Base-by-base conservation (phyloP, 2,329 filamentous ascomycete genomes). In the Gnomoniopsis sp. region DNA sequence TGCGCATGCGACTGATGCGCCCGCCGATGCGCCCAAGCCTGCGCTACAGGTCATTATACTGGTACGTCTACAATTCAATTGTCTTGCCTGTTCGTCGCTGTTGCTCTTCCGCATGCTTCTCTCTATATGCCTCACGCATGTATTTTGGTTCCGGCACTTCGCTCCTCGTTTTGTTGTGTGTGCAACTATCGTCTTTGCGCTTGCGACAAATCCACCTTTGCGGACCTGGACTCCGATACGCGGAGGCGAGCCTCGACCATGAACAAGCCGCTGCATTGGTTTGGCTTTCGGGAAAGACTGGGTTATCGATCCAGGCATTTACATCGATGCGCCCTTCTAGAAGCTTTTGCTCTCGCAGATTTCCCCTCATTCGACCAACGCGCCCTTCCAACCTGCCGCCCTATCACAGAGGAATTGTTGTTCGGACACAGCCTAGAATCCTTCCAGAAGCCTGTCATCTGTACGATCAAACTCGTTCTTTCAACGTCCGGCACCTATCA, bases 11-110 rank as follows among this genome's bases (percentile, higher is more conserved):
- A 15, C 26, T 12, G 12, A 15, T 30, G 49, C 49, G 21, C n/a
- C n/a, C n/a, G n/a, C n/a, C n/a, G n/a, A 55, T 44, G 48, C 53
- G 19, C 52, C 63, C 22, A 63, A 70, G 58, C 80, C 84, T 70
- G 83, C 84, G 44, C 75, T 91, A 74, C 88, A 91, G 74, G 86
- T 91, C 49, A 90, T 91, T 74, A 79, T 91, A 60, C 73, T 91
- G 77, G 88, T 91, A 77, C 78, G 87, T 81, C 26, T 8, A 30
- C 8, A 8, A 30, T 46, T 50, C 8, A 17, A 49, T 44, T 41
- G 22, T 3, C 57, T 55, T 48, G 19, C 26, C 57, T 8, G 33
- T 41, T 54, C 44, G 55, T 53, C 60, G 54, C 61, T 47, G 49
- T 57, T 57, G 26, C 36, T n/a, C 6, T 41, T 41, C 12, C 14